These are phyloP conservation scores for Trichoderma reesei DNA, from an alignment of 495 filamentous ascomycete genomes.

Conservation along the genomic window DNA sequence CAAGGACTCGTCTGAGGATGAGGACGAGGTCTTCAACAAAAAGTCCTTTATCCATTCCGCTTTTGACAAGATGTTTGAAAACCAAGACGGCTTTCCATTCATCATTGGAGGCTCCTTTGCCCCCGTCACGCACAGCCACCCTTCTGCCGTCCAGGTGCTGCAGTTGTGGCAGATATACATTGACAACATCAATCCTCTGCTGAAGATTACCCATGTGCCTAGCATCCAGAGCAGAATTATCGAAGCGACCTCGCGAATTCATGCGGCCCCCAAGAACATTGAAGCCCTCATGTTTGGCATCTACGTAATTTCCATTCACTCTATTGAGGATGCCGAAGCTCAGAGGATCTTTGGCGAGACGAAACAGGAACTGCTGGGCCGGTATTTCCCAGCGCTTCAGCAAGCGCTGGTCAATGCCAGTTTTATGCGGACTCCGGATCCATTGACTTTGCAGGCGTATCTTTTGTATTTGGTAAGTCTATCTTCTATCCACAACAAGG, in stretches of 20 bases:
- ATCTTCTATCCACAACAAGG: background rate
- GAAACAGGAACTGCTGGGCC: constrained; percentile 30
- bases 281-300: constrained; percentile 50
- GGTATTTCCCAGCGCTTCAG: constrained; percentile 41
- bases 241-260: constrained; percentile 35
- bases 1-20: constrained; percentile 50
- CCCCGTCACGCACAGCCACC: constrained; percentile 50
- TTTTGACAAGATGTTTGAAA: constrained; percentile 44
- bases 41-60: constrained; percentile 40
- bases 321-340: constrained; percentile 42
- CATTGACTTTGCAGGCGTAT: constrained; percentile 45
- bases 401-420: constrained; percentile 48
- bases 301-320: constrained; percentile 43
- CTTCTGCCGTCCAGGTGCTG: constrained; percentile 57
- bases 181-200: constrained; percentile 59
- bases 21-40: constrained; percentile 24
- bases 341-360: constrained; percentile 39
- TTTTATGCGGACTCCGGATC: constrained; percentile 45
- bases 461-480: constrained; percentile 42
- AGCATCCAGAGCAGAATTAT: constrained; percentile 48
- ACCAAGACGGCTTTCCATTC: constrained; percentile 49
- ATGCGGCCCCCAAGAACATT: constrained; percentile 36
- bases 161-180: constrained; percentile 65
- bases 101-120: constrained; percentile 38
- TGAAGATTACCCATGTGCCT: constrained; percentile 57